Evolutionary conservation across 2,329 filamentous ascomycete genomes (phyloP), one percentile per base, ranked within the genome.

Genomic region (Exophiala viscosa): DNA sequence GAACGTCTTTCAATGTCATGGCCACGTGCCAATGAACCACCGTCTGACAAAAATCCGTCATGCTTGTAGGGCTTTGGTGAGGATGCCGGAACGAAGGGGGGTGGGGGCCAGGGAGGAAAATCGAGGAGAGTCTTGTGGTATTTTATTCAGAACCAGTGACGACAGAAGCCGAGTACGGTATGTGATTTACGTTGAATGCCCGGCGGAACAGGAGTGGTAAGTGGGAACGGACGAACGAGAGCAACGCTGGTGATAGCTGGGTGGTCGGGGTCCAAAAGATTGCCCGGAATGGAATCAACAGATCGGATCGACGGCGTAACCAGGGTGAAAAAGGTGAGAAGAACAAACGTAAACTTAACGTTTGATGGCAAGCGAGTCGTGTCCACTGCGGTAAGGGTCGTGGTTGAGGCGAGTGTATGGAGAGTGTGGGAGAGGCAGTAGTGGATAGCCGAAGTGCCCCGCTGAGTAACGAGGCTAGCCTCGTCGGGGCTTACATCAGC

Each of bases 21-120:
- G n/a, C 49, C 54, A 56, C 49, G 49, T 50, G 46, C 50, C 42
- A 42, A 38, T 23, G 20, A 17, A 50, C 45, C 45, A 43, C 36
- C 40, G 50, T 56, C 46, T 53, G 50, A 53, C 36, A 23, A 38
- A n/a, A 45, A 9, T 33, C 36, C 44, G 53, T 31, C 45, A 42
- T 42, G 7, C 18, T 14, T 23, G 20, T 23, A 20, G 18, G 40
- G 40, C 28, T 13, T n/a, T 23, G 20, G 40, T 18, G 20, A 42
- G 20, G 18, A 14, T 23, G 35, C 31, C 18, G n/a, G 31, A 11
- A 28, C 14, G 15, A 28, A 15, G 33, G 28, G 20, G 36, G 28
- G 31, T 45, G 23, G 45, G 40, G 41, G 51, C 40, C 17, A 20
- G 32, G 40, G 40, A 31, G 28, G 18, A 28, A 28, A 28, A 5